Conservation (phyloP, 495 filamentous ascomycete species). For the Talaromyces trachyspermus region DNA sequence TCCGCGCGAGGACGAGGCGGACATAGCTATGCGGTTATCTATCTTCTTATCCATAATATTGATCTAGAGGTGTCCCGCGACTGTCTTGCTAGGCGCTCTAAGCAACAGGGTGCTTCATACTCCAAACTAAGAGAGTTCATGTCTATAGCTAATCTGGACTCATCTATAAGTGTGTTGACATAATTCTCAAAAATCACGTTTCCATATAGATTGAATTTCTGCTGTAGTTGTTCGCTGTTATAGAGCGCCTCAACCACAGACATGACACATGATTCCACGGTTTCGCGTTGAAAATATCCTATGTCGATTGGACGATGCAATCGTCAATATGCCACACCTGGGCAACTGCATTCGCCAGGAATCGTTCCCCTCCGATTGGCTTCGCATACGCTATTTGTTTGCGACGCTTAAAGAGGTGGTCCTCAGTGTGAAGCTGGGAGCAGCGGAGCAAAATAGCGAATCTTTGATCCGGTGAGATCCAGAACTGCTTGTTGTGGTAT, state of each 20-base stretch:
- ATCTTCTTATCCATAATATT: neutral
- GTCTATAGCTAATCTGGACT: neutral
- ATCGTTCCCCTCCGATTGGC: no score
- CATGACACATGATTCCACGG: no score
- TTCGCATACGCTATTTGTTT: neutral
- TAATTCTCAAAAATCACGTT: neutral
- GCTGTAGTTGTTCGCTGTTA: no score
- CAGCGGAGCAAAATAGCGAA: neutral
- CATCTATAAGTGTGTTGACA: neutral
- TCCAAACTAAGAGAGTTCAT: neutral
- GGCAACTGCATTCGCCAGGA: no score
- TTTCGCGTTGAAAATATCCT: no score
- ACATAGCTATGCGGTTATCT: slow-evolving; percentile 1
- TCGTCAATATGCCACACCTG: no score
- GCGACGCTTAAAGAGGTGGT: neutral
- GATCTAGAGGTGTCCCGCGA: slow-evolving; percentile 1
- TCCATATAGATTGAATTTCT: no score
- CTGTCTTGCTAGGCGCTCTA: slow-evolving; percentile 4
- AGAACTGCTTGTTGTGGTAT: neutral
- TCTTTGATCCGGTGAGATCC: neutral
- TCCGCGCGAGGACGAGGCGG: slow-evolving; percentile 19
- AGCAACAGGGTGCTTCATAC: neutral
- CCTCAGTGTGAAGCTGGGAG: neutral
- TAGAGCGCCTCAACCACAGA: no score
- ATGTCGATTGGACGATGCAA: no score